A percentile compares a stretch with the other conserved stretches of the same genome.
phyloP scores from a whole-genome alignment of 2,329 filamentous ascomycete species.

The Diaporthe citrichinensis region DNA sequence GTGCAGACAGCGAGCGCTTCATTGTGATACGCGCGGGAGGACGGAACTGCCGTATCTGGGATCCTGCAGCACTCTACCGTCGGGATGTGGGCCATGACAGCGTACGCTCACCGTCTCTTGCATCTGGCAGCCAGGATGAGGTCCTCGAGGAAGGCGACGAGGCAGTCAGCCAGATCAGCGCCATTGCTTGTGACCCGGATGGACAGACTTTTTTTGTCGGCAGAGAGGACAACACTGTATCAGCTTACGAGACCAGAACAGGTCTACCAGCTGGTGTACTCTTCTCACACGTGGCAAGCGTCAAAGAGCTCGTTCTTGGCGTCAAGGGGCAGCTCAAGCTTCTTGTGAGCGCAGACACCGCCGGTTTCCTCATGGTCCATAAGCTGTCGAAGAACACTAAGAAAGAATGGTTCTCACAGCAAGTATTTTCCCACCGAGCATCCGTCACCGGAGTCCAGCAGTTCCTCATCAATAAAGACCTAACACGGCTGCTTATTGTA shows the following conservation, averaged over 20 bases:
- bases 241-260: neutral
- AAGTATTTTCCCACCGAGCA: neutral
- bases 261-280: neutral
- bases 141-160: neutral
- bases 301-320: neutral
- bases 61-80: neutral
- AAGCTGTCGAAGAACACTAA: neutral
- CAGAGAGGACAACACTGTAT: neutral
- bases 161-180: neutral
- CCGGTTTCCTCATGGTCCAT: neutral
- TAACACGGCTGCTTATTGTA: neutral
- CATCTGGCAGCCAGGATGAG: neutral
- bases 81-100: neutral
- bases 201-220: neutral
- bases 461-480: neutral
- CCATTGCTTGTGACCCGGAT: neutral
- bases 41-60: neutral
- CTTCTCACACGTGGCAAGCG: constrained; percentile 6
- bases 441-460: neutral
- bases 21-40: neutral
- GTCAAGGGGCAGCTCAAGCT: neutral
- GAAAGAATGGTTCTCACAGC: neutral
- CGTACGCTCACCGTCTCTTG: neutral
- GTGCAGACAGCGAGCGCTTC: neutral
- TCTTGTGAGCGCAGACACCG: neutral